Base-by-base conservation (phyloP, 2,329 filamentous ascomycete genomes). In the Aspergillus tanneri region DNA sequence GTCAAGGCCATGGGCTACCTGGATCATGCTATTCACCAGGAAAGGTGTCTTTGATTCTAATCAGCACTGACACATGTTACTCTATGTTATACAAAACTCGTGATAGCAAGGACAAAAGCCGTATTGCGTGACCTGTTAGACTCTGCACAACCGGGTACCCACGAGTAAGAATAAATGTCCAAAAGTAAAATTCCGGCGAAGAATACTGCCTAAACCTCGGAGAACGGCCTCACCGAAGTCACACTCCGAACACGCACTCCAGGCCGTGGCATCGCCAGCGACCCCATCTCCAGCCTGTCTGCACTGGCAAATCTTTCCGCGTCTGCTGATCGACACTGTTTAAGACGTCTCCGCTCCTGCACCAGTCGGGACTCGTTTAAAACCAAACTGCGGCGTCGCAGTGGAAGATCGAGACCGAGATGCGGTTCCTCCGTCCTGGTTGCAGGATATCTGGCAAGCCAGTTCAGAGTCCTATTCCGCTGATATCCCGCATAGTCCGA, bases 1-100 rank as follows among this genome's bases (percentile, higher is more conserved):
- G 73, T 85, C 2, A 72, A 63, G 55, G 72, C 61, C 3, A 69
- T 69, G 65, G 67, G 68, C 12, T 64, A 66, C 53, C 41, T 45
- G 14, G 61, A 64, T 37, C 66, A 69, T 58, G 58, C 60, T 38
- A 65, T 69, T 46, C 59, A 60, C 48, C 43, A 49, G 43, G 62
- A 63, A 48, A 47, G 48, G 45, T 55, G 25, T 46, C 25, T 30
- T 27, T 55, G 35, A 50, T 4, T 6, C 21, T 23, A 10, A 24
- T 39, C 19, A 9, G 19, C 23, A n/a, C 14, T 25, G 16, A 41
- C 19, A 7, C 23, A 22, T 41, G 23, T n/a, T 27, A 23, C 16
- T 18, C 22, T 24, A 21, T 24, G 14, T 19, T 24, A 40, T 41
- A 23, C n/a, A 38, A 9, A 16, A 25, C 19, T 25, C 34, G 12